Evolutionary conservation across 2,329 filamentous ascomycete species (phyloP), one percentile per base, ranked within the genome.

Genomic region (Pleomassaria siparia): DNA sequence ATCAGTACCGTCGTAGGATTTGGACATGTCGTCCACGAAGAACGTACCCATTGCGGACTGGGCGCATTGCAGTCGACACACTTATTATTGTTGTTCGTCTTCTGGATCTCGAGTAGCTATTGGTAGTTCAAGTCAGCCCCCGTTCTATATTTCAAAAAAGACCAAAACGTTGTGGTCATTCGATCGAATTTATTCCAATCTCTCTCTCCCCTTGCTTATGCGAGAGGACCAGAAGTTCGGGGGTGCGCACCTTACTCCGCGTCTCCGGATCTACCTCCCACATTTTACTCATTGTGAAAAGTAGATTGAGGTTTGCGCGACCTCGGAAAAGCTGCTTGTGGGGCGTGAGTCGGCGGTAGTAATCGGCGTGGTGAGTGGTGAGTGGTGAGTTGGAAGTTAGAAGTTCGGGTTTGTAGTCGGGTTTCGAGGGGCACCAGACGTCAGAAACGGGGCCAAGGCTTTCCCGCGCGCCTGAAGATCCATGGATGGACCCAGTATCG

Each of bases 241-340:
- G 16, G 5, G 33, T 24, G 50, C 69, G 62, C 76, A 95, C 91
- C 84, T 97, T 97, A 68, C 88, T 90, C 75, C 90, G 85, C 53
- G 92, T 97, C 79, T 97, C 92, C 40, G 94, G 94, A 74, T 99
- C 94, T 58, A 99, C 91, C 77, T 99, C 94, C 94, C 94, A 99
- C 88, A 96, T 92, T 75, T 91, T 92, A 67, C 74, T 76, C 75
- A 77, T 77, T 36, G 52, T 64, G 66, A 47, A 55, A 49, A 43
- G n/a, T 9, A 40, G 12, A 32, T 36, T 18, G 29, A 44, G 47
- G 39, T 40, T 51, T 45, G 42, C 33, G 42, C 36, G 28, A 35
- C 44, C 24, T 40, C 20, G 40, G 20, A 29, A 26, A 37, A 20
- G 41, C 29, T 18, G 18, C 21, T 33, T 32, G 18, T 42, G 22